Percentiles rank a stretch among this genome's conserved stretches.
Conservation (phyloP, 2,329 filamentous ascomycete species). For the Hysterium pulicare region DNA sequence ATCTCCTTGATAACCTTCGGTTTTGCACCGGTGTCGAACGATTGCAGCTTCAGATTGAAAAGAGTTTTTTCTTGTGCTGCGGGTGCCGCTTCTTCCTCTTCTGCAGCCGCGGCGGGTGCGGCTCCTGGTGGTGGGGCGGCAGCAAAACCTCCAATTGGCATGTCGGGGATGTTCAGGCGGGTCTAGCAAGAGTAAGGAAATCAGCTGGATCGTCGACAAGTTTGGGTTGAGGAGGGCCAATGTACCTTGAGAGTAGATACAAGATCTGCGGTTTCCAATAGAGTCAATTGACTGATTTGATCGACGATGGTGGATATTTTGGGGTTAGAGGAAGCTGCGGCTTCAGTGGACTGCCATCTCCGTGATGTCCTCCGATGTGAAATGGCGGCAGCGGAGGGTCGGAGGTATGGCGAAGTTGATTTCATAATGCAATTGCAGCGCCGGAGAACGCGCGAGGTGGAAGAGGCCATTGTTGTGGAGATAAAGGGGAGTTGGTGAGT, state of each 20-base stretch:
- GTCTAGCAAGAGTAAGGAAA: constrained; percentile 52
- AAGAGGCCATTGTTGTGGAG: constrained; percentile 41
- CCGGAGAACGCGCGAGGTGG: constrained; percentile 43
- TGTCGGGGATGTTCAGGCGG: constrained; percentile 94
- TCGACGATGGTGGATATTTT: constrained; percentile 96
- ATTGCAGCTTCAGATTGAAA: constrained; percentile 92
- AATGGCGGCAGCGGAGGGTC: constrained; percentile 29
- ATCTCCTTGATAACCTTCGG: constrained; percentile 99
- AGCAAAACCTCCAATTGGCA: constrained; percentile 89
- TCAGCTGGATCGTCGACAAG: neutral
- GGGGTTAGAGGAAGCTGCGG: constrained; percentile 63
- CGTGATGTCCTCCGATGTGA: constrained; percentile 48
- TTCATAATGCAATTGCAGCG: constrained; percentile 40
- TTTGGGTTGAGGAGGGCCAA: constrained; percentile 5
- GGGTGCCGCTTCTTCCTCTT: constrained; percentile 85
- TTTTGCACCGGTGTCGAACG: constrained; percentile 84
- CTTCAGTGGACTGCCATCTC: constrained; percentile 87
- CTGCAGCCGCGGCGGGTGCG: constrained; percentile 58
- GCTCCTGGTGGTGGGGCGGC: constrained; percentile 61
- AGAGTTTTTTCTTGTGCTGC: constrained; percentile 91
- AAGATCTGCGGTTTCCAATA: constrained; percentile 94
- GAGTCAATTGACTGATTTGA: constrained; percentile 96
- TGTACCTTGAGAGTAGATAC: constrained; percentile 90
- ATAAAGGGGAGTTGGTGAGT: constrained; percentile 10
- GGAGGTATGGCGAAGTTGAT: constrained; percentile 19